Evolutionary conservation across 192 early-diverging fungal species (phyloP), one percentile per base, ranked within the genome.

Genomic region (Rhizoclosmatium globosum): DNA sequence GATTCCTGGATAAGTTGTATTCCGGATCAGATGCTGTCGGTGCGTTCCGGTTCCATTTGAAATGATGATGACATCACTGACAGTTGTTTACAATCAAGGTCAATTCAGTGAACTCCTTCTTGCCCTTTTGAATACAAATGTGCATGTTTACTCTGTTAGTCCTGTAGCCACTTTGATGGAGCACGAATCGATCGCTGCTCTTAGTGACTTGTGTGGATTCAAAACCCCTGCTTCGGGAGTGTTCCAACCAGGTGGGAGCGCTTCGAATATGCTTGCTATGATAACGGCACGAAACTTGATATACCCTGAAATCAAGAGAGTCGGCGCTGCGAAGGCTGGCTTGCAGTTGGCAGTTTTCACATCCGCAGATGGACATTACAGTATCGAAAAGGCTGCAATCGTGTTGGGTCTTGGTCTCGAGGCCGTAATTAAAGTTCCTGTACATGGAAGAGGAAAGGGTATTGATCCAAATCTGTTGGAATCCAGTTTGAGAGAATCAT

Each of bases 1-100:
- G 91, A 38, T 96, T 95, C 70, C 85, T 96, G 84, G 93, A 94
- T 81, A 96, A 95, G 64, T 87, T 96, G 3, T 96, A 95, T 73
- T 89, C 94, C 19, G 88, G 92, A 39, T 89, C 92, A 0, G 92
- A 89, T 13, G 92, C 93, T 6, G 88, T 94, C 68, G 94, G 94
- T 15, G 89, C 94, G 44, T 46, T 38, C 45, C 13, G 31, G 13
- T 41, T 42, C 17, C 19, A 23, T 73, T 73, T 58, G 9, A 31
- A 31, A 21, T 41, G 6, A 2, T 58, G n/a, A 17, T 41, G 7
- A 23, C 58, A 9, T 23, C 46, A 23, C 47, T 38, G 23, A 7
- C n/a, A n/a, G 48, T 11, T 53, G 6, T 53, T 53, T 13, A 13
- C 50, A 17, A 13, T 53, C 2, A 23, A 73, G 71, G 73, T 9